Evolutionary conservation across 352 stramenopile genomes (phyloP), one percentile per base, ranked within the genome.

Genomic region (Globisporangium mamillatum): DNA sequence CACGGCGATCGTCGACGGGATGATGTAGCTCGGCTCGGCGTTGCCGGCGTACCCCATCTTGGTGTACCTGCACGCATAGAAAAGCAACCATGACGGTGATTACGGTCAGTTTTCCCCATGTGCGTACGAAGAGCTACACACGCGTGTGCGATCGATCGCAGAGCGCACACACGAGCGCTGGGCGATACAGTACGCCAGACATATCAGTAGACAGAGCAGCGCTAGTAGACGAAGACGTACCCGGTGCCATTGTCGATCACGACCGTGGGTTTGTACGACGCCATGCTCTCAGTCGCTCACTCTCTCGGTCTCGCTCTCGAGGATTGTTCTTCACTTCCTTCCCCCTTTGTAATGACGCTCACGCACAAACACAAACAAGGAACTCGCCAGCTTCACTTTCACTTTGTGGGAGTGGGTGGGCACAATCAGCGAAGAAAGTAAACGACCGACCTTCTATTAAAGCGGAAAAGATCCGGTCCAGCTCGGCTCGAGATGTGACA

Each of bases 221-320:
- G 1, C 44, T 52, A 61, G 38, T 63, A 25, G 20, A 59, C 2
- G 27, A n/a, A 16, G 29, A 75, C 87, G 73, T 70, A 98, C 83
- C 95, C 95, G 8, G 95, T 98, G 71, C 95, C 95, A 90, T 98
- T 98, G 79, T 98, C 95, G 74, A 98, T 98, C 41, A 98, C 95
- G 50, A 98, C 90, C 44, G 95, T 89, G n/a, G 94, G 91, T 74
- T 98, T 98, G 67, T 80, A 84, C 52, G 77, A 84, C 67, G 84
- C 79, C 84, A 92, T 91, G 41, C 27, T 60, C 63, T 6, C 34
- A 44, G 14, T 48, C 16, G 14, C n/a, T 44, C 29, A 7, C 22
- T 50, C 48, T 60, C 10, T 53, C 22, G 50, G 16, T 38, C 34
- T 58, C 32, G 48, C 34, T 38, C n/a, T 58, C 48, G 7, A 24